A percentile compares a stretch with the other conserved stretches of the same genome.
phyloP scores from a whole-genome alignment of 23 red algal genomes.

The Gracilaria vermiculophylla region DNA sequence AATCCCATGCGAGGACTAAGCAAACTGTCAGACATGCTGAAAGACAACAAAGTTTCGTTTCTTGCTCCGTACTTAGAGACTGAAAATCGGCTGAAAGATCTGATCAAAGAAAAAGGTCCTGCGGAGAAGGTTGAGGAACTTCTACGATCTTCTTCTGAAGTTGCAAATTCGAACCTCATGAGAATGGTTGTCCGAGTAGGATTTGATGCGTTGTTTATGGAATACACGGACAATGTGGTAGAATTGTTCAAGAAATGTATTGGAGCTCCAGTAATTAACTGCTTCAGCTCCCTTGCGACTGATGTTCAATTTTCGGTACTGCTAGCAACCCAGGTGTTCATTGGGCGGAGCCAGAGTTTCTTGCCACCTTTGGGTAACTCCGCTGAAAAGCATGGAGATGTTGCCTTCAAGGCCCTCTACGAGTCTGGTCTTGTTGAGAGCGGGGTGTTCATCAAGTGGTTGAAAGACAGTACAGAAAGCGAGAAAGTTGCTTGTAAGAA shows the following conservation, averaged over 20 bases:
- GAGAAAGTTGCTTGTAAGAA: slow-evolving; percentile 66
- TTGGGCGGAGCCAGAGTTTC: slow-evolving; percentile 14
- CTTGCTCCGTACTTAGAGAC: slow-evolving; percentile 26
- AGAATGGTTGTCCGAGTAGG: slow-evolving; percentile 26
- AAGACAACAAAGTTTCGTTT: slow-evolving; percentile 7
- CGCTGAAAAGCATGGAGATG: neutral
- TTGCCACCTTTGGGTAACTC: neutral
- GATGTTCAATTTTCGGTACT: slow-evolving; percentile 48
- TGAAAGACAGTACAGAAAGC: slow-evolving; percentile 41
- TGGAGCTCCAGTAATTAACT: slow-evolving; percentile 13
- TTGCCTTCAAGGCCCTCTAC: slow-evolving; percentile 69
- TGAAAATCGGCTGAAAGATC: slow-evolving; percentile 13
- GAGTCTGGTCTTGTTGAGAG: slow-evolving; percentile 69
- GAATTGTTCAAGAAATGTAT: slow-evolving; percentile 15
- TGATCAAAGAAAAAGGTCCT: neutral
- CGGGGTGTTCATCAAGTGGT: slow-evolving; percentile 66
- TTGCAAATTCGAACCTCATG: slow-evolving; percentile 3
- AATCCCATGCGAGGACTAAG: slow-evolving; percentile 17
- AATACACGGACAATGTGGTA: neutral
- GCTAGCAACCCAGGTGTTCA: slow-evolving; percentile 26
- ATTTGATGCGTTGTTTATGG: slow-evolving; percentile 52
- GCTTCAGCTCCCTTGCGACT: neutral
- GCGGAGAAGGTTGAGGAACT: slow-evolving; percentile 20
- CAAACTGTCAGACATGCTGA: slow-evolving; percentile 36
- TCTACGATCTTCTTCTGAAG: neutral